Evolutionary conservation across 1,139 yeast species (phyloP).

Genomic region (Candida labiduridarum): DNA sequence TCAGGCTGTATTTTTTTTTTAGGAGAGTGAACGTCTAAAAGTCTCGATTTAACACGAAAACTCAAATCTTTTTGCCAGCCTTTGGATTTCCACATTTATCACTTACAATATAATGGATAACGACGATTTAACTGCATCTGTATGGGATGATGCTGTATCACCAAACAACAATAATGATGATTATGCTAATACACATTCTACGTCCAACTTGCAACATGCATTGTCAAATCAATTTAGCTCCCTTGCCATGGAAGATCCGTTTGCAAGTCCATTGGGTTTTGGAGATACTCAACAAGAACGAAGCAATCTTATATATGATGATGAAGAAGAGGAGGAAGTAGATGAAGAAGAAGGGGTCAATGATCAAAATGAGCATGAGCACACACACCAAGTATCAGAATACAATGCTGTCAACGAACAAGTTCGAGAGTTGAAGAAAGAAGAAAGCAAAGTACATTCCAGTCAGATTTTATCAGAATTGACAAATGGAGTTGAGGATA

Average conservation of each 20-base stretch:
- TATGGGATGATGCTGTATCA: conserved; percentile 40
- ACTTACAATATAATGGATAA: conserved; percentile 25
- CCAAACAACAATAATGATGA: conserved; percentile 15
- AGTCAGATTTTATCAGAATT: conserved; percentile 39
- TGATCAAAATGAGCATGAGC: conserved; percentile 18
- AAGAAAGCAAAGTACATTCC: conserved; percentile 38
- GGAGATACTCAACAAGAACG: conserved; percentile 18
- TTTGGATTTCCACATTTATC: background rate
- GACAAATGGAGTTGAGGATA: conserved; percentile 33
- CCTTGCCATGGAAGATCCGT: conserved; percentile 23
- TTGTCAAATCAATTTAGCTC: conserved; percentile 31
- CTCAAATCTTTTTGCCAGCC: background rate
- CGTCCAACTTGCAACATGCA: conserved; percentile 16
- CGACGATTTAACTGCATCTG: conserved; percentile 40
- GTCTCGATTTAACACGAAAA: background rate
- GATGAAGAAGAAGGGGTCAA: conserved; percentile 24
- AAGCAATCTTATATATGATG: conserved; percentile 23
- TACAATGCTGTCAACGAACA: conserved; percentile 32
- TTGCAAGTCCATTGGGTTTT: conserved; percentile 17
- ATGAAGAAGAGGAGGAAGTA: conserved; percentile 16
- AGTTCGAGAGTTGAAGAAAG: conserved; percentile 32
- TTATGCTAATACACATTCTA: conserved; percentile 12
- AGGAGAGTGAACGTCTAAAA: background rate
- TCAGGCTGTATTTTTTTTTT: background rate
- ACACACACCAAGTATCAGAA: conserved; percentile 3